phyloP scores from a whole-genome alignment of 2,329 filamentous ascomycete genomes.

The Berkeleyomyces rouxiae region DNA sequence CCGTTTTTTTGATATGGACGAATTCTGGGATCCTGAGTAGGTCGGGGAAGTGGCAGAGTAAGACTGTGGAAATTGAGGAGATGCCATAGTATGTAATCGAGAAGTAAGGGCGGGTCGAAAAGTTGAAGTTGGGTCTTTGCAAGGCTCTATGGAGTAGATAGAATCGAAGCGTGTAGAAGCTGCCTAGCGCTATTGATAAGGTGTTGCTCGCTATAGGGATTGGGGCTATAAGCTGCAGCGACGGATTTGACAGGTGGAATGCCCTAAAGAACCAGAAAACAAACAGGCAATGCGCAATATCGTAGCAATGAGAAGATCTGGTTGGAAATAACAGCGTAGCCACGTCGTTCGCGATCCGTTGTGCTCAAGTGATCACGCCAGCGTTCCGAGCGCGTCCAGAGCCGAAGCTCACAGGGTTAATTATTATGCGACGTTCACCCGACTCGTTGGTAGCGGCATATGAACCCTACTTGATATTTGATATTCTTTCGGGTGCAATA shows the following conservation, averaged over 20 bases:
- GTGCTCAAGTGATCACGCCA: not conserved
- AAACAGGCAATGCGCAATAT: not conserved
- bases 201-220: not conserved
- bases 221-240: not conserved
- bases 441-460: not conserved
- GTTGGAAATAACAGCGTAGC: not conserved
- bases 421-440: not conserved
- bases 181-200: not conserved
- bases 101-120: not conserved
- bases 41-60: slow-evolving; percentile 39
- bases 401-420: not conserved
- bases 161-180: not conserved
- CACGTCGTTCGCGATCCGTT: not conserved
- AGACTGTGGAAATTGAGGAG: slow-evolving; percentile 35
- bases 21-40: slow-evolving; percentile 31
- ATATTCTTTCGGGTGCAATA: too few species aligned
- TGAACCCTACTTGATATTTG: not conserved
- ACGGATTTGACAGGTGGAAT: not conserved
- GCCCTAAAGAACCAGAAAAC: not conserved
- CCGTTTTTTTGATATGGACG: slow-evolving; percentile 42
- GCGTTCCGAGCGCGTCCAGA: not conserved
- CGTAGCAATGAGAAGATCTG: not conserved
- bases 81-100: slow-evolving; percentile 29
- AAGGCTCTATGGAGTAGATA: not conserved
- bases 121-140: not conserved